These are phyloP conservation scores for Wallacemonas rigidus DNA, from an alignment of 208 protist species.

Conservation along the genomic window DNA sequence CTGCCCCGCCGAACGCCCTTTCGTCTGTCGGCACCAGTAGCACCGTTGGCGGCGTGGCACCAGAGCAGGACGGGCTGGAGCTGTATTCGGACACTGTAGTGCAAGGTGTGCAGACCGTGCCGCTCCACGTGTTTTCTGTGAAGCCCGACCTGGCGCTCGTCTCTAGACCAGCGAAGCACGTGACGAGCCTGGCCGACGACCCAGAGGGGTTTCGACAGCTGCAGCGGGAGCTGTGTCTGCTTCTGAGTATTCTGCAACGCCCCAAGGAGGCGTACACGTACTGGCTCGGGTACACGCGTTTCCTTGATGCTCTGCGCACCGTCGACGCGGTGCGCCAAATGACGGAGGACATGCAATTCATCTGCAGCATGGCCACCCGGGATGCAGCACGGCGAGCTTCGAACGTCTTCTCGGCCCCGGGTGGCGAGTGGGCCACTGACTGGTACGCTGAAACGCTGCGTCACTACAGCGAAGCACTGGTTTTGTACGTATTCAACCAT, in stretches of 20 bases:
- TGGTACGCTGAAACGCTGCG: slow-evolving; percentile 3
- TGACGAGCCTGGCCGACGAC: neutral
- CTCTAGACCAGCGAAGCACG: neutral
- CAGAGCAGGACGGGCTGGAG: neutral
- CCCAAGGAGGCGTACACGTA: slow-evolving; percentile 3
- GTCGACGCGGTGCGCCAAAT: neutral
- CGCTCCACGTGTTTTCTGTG: neutral
- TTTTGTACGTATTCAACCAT: slow-evolving; percentile 19
- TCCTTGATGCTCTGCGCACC: neutral
- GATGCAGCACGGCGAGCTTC: neutral
- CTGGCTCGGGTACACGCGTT: slow-evolving; percentile 15
- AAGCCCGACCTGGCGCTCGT: neutral
- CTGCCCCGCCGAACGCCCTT: neutral
- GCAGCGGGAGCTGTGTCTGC: slow-evolving; percentile 18
- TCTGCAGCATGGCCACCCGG: slow-evolving; percentile 1
- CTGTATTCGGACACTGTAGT: neutral
- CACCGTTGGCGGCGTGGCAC: neutral
- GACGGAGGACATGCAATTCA: neutral
- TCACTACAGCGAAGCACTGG: slow-evolving; percentile 13
- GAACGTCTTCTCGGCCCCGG: neutral
- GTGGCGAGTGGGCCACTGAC: neutral
- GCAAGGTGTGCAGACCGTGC: slow-evolving; percentile 9
- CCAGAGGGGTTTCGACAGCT: slow-evolving; percentile 3
- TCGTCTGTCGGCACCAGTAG: neutral
- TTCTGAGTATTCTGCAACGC: slow-evolving; percentile 16